Evolutionary conservation across 1,284 basidiomycete genomes (phyloP).

Genomic region (Tilletia horrida): DNA sequence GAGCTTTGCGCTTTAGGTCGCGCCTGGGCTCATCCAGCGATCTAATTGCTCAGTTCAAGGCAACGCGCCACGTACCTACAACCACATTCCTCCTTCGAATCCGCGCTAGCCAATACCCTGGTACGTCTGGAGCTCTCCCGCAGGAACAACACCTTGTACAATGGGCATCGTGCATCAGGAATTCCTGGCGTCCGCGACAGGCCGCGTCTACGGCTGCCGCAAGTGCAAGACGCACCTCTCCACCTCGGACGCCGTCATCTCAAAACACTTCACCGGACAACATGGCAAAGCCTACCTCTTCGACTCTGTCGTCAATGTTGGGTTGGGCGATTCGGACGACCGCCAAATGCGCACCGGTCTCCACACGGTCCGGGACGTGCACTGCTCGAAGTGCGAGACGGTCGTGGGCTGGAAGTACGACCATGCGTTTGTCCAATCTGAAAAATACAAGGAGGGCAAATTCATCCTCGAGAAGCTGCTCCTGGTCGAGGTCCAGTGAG

Average conservation of each 20-base stretch:
- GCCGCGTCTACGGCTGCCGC: conserved; percentile 81
- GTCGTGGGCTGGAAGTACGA: conserved; percentile 98
- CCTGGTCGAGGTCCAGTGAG: neutral
- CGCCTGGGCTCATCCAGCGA: too few species aligned
- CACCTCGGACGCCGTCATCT: conserved; percentile 81
- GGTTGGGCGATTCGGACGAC: conserved; percentile 81
- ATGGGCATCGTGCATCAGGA: conserved; percentile 87
- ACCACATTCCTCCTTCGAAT: neutral
- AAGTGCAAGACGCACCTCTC: conserved; percentile 89
- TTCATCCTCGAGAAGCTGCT: conserved; percentile 74
- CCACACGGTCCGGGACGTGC: conserved; percentile 92
- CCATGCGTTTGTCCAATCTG: conserved; percentile 77
- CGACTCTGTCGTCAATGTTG: conserved; percentile 82
- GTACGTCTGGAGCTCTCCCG: neutral
- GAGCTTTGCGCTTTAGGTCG: too few species aligned
- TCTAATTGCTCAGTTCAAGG: too few species aligned
- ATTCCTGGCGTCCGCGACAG: conserved; percentile 72
- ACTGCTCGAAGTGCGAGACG: conserved; percentile 79
- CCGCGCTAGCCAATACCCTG: neutral
- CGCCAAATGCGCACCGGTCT: conserved; percentile 93
- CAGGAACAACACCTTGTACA: conserved; percentile 14
- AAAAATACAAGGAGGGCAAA: conserved; percentile 98
- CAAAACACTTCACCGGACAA: conserved; percentile 65
- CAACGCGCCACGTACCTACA: too few species aligned
- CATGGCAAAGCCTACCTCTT: conserved; percentile 93